phyloP scores from a whole-genome alignment of 2,329 filamentous ascomycete genomes.

The Monilinia vaccinii-corymbosi region DNA sequence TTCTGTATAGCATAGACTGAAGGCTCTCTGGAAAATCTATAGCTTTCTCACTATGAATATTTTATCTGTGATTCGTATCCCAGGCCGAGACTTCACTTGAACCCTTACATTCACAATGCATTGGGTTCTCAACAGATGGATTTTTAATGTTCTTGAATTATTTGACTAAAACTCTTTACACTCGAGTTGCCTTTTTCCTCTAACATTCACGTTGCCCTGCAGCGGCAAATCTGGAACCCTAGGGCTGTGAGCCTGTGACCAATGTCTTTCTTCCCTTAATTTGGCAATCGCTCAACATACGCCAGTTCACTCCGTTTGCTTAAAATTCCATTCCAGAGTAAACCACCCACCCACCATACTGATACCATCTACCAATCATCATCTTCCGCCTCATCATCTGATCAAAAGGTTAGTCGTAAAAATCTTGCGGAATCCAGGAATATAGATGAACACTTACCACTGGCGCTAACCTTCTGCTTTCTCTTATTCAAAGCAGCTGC shows the following conservation, averaged over 20 bases:
- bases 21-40: background rate
- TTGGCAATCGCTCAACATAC: background rate
- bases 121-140: background rate
- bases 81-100: background rate
- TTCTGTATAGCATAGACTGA: background rate
- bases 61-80: background rate
- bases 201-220: background rate
- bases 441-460: constrained; percentile 57
- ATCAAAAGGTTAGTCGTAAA: constrained; percentile 23
- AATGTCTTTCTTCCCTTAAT: background rate
- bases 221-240: background rate
- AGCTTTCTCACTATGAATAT: background rate
- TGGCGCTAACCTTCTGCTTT: constrained; percentile 90
- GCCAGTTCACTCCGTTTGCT: background rate
- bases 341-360: background rate
- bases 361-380: constrained; percentile 54
- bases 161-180: background rate
- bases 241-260: background rate
- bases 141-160: background rate
- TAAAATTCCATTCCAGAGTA: background rate
- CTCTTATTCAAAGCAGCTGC: constrained; percentile 70
- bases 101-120: background rate
- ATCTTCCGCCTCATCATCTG: constrained; percentile 70
- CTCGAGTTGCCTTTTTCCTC: background rate
- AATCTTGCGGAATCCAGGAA: constrained; percentile 12